These are phyloP conservation scores for Raphidocelis subcapitata DNA, from an alignment of 139 green algal genomes.

Conservation along the genomic window DNA sequence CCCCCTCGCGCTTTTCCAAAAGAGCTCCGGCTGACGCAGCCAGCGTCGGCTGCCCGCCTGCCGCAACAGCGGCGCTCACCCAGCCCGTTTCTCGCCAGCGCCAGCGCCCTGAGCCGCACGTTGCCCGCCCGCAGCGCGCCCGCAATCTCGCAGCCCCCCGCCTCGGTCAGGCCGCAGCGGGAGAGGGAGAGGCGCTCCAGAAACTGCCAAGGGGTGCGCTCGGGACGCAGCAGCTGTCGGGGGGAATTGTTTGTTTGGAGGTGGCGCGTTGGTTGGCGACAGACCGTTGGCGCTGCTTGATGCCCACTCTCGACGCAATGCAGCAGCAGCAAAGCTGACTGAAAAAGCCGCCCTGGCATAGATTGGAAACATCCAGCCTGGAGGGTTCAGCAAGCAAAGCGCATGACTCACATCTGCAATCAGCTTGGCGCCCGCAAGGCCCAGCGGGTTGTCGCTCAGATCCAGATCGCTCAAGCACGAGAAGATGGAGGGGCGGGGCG, in stretches of 20 bases:
- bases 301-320: no score
- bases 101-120: constrained; percentile 33
- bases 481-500: neutral
- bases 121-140: constrained; percentile 36
- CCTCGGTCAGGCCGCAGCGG: constrained; percentile 52
- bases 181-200: constrained; percentile 37
- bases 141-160: constrained; percentile 16
- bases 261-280: no score
- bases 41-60: constrained; percentile 4
- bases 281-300: no score
- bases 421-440: constrained; percentile 40
- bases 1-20: no score
- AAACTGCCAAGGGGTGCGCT: constrained; percentile 42
- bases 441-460: constrained; percentile 54
- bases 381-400: neutral
- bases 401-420: constrained; percentile 16
- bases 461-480: constrained; percentile 31
- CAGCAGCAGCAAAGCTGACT: no score
- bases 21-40: no score
- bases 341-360: no score
- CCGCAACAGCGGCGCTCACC: neutral
- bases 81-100: constrained; percentile 43
- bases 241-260: neutral
- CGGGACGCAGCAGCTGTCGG: constrained; percentile 38
- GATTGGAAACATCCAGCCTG: no score